Evolutionary conservation across 1,284 basidiomycete species (phyloP).

Genomic region (Pisolithus thermaeus): DNA sequence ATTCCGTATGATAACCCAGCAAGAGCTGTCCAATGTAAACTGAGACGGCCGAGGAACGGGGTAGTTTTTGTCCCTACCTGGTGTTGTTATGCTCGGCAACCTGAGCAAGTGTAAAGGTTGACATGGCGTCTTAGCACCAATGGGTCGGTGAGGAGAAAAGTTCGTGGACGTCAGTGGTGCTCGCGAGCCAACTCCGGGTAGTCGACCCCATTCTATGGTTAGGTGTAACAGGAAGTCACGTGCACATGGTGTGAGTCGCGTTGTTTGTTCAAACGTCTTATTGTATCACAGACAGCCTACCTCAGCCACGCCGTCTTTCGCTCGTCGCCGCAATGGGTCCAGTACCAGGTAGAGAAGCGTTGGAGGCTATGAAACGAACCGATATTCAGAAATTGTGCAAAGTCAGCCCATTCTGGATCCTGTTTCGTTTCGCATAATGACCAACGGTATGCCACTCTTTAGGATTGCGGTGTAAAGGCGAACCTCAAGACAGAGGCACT

Average conservation of each 20-base stretch:
- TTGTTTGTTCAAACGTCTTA: constrained; percentile 39
- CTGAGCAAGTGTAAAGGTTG: constrained; percentile 33
- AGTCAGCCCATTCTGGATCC: constrained; percentile 31
- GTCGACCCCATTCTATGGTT: constrained; percentile 3
- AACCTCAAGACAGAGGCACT: constrained; percentile 74
- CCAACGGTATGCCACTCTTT: constrained; percentile 19
- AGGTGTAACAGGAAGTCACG: constrained; percentile 29
- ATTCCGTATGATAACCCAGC: constrained; percentile 84
- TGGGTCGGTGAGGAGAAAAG: too few species aligned
- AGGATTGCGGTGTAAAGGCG: constrained; percentile 74
- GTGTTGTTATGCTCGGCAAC: constrained; percentile 49
- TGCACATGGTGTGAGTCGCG: constrained; percentile 39
- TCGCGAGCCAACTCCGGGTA: neutral
- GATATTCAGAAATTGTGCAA: constrained; percentile 78
- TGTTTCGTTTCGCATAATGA: constrained; percentile 8
- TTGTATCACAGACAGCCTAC: constrained; percentile 14
- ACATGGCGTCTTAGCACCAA: constrained; percentile 24
- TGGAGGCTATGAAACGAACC: constrained; percentile 58
- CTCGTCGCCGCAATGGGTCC: constrained; percentile 36
- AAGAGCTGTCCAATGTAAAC: constrained; percentile 43
- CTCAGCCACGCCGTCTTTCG: constrained; percentile 7
- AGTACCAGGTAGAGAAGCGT: constrained; percentile 46
- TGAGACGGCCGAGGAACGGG: neutral
- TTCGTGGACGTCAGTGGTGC: neutral
- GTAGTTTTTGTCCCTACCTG: constrained; percentile 32